phyloP scores from a whole-genome alignment of 108 stramenopile genomes.

The Nitzschia palea region DNA sequence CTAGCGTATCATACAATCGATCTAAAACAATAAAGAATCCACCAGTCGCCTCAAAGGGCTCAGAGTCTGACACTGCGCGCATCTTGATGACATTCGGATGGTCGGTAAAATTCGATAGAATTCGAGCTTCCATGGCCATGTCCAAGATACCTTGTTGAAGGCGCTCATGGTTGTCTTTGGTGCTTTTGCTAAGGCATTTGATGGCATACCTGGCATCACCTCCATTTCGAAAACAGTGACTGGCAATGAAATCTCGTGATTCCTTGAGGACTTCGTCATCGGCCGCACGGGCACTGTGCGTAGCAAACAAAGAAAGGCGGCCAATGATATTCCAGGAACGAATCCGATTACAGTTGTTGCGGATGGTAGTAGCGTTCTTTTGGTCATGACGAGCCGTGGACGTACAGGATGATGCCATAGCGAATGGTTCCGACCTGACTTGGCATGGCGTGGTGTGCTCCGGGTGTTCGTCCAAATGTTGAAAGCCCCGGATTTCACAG shows the following conservation, averaged over 20 bases:
- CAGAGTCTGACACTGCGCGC: slow-evolving; percentile 10
- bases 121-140: slow-evolving; percentile 25
- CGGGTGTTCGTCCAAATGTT: neutral
- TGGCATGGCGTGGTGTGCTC: neutral
- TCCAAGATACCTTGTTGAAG: slow-evolving; percentile 5
- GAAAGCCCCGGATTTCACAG: slow-evolving; percentile 41
- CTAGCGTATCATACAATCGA: slow-evolving; percentile 55
- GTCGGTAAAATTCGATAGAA: slow-evolving; percentile 13
- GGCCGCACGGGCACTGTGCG: neutral
- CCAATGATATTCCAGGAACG: neutral
- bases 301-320: neutral
- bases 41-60: slow-evolving; percentile 1
- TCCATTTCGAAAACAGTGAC: slow-evolving; percentile 5
- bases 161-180: neutral
- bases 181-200: slow-evolving; percentile 10
- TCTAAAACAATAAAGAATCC: slow-evolving; percentile 69
- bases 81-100: slow-evolving; percentile 36
- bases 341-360: neutral
- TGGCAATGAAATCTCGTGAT: slow-evolving; percentile 2
- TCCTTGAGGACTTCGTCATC: slow-evolving; percentile 4
- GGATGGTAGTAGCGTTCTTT: too few species aligned
- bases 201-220: slow-evolving; percentile 31
- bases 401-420: too few species aligned
- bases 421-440: neutral
- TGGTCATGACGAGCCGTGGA: too few species aligned